A percentile compares a stretch with the other conserved stretches of the same genome.
phyloP scores from a whole-genome alignment of 1,284 basidiomycete species.

The Malassezia arunalokei region DNA sequence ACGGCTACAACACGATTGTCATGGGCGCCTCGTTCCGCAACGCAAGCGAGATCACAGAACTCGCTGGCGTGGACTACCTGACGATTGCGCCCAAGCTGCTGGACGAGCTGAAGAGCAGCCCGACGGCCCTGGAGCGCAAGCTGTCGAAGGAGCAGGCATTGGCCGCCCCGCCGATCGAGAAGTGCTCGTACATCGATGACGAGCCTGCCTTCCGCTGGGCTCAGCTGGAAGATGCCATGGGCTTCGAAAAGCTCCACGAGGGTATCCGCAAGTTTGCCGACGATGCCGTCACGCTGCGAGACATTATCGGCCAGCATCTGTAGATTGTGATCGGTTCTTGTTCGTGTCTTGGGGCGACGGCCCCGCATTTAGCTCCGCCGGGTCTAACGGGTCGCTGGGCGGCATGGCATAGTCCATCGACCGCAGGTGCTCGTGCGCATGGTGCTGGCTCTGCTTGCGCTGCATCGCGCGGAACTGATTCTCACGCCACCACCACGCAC shows the following conservation, averaged over 20 bases:
- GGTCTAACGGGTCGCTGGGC: not conserved
- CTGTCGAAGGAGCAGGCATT: conserved; percentile 60
- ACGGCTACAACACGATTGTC: conserved; percentile 96
- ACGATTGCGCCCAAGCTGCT: conserved; percentile 84
- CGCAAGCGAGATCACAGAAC: conserved; percentile 80
- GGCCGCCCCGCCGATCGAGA: conserved; percentile 57
- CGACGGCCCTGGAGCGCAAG: conserved; percentile 66
- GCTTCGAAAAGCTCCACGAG: conserved; percentile 58
- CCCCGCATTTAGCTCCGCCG: conserved; percentile 4
- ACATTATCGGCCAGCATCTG: conserved; percentile 58
- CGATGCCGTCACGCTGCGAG: conserved; percentile 81
- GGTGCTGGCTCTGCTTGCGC: conserved; percentile 1
- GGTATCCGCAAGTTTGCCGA: conserved; percentile 79
- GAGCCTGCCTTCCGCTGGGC: conserved; percentile 90
- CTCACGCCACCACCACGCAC: conserved; percentile 19
- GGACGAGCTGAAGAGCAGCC: conserved; percentile 77
- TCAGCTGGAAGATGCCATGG: conserved; percentile 55
- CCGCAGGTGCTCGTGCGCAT: not conserved
- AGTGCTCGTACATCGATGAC: conserved; percentile 78
- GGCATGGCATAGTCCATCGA: not conserved
- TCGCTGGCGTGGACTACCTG: conserved; percentile 87
- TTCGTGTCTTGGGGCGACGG: conserved; percentile 5
- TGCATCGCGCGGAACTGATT: conserved; percentile 16
- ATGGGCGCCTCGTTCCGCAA: conserved; percentile 94
- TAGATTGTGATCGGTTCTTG: not conserved